phyloP scores from a whole-genome alignment of 192 early-diverging fungal genomes.

The Mortierella antarctica region DNA sequence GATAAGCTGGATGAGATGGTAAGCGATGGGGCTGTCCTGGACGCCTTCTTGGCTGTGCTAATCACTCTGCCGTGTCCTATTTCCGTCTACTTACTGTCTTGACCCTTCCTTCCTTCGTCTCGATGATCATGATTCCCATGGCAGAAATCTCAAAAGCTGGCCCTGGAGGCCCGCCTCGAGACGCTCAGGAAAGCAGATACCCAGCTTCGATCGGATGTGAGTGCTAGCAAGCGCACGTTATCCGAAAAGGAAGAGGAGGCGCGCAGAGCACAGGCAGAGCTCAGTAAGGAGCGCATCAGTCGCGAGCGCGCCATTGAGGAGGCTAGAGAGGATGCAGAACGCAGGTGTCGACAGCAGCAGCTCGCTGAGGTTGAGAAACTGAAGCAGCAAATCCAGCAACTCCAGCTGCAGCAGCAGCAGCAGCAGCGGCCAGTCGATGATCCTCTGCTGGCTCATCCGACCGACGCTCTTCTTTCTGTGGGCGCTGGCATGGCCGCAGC shows the following conservation, averaged over 20 bases:
- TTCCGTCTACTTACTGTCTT: background rate
- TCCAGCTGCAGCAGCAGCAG: slow-evolving; percentile 16
- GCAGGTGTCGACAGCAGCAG: slow-evolving; percentile 28
- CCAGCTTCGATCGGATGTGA: slow-evolving; percentile 39
- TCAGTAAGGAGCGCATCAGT: slow-evolving; percentile 23
- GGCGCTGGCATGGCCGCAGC: background rate
- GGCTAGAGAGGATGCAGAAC: slow-evolving; percentile 38
- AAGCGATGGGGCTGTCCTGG: background rate
- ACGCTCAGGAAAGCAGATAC: slow-evolving; percentile 35
- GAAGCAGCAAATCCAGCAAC: slow-evolving; percentile 34
- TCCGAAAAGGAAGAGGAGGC: slow-evolving; percentile 38
- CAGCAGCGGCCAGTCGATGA: background rate
- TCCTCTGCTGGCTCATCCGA: background rate
- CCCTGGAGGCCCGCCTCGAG: slow-evolving; percentile 37
- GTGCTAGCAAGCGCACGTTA: slow-evolving; percentile 11
- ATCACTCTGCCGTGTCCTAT: background rate
- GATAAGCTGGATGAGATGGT: slow-evolving; percentile 39
- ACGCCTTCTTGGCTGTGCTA: background rate
- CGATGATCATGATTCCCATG: background rate
- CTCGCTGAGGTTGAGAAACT: slow-evolving; percentile 32
- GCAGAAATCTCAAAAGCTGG: slow-evolving; percentile 34
- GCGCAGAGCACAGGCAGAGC: slow-evolving; percentile 36
- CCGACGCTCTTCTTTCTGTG: background rate
- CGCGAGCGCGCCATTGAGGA: slow-evolving; percentile 38
- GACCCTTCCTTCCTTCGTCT: background rate